These are phyloP conservation scores for Afroboletus lepidellus DNA, from an alignment of 1,284 basidiomycete genomes.

Conservation along the genomic window DNA sequence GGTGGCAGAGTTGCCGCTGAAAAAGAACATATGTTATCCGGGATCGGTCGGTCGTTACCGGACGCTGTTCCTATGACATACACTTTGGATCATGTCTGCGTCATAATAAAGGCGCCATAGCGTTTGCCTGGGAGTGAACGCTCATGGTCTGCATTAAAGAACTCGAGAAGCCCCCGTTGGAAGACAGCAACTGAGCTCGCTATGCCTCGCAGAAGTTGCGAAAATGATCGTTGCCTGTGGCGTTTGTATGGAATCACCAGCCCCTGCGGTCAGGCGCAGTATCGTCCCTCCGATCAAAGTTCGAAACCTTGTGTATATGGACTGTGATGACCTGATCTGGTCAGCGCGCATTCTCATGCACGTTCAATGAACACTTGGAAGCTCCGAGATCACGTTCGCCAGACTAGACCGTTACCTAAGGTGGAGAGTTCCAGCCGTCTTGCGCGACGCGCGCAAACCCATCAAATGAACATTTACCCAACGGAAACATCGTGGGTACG, in stretches of 20 bases:
- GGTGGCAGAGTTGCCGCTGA: background rate
- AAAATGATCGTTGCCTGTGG: slow-evolving; percentile 24
- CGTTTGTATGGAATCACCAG: slow-evolving; percentile 4
- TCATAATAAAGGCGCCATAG: background rate
- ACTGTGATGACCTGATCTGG: slow-evolving; percentile 11
- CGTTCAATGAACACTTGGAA: background rate
- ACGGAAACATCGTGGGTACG: slow-evolving; percentile 15
- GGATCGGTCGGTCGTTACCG: too few relatives aligned
- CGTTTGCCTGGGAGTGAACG: background rate
- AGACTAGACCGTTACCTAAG: slow-evolving; percentile 8
- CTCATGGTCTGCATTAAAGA: background rate
- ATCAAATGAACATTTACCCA: slow-evolving; percentile 14
- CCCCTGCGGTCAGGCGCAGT: slow-evolving; percentile 4
- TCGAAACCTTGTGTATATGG: slow-evolving; percentile 6
- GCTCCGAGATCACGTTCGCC: slow-evolving; percentile 3
- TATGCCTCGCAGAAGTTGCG: slow-evolving; percentile 1
- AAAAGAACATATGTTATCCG: background rate
- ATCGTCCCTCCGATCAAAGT: slow-evolving; percentile 7
- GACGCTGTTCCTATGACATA: background rate
- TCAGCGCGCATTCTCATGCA: slow-evolving; percentile 26
- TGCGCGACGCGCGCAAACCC: slow-evolving; percentile 2
- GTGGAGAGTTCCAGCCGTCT: background rate
- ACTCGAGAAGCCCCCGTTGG: background rate
- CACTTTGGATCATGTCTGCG: background rate
- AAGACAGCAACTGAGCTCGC: slow-evolving; percentile 11